phyloP scores from a whole-genome alignment of 768 basidiomycete species.

The Mycena galericulata region DNA sequence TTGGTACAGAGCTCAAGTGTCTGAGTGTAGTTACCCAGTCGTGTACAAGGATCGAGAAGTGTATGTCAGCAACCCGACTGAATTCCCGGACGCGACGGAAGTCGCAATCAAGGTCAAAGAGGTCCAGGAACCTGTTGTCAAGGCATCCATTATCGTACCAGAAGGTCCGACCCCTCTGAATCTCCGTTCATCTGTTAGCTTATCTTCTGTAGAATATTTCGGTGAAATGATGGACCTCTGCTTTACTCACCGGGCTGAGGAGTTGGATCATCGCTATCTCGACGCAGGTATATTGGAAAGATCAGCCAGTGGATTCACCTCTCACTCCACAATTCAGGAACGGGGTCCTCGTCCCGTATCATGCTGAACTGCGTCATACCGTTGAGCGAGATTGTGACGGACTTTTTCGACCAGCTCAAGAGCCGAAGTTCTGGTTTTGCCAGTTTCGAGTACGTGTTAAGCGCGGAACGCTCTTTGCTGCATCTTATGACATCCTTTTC shows the following conservation, averaged over 20 bases:
- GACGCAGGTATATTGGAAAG: constrained; percentile 56
- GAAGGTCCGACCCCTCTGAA: constrained; percentile 66
- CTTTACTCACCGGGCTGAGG: constrained; percentile 84
- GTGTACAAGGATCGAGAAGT: constrained; percentile 74
- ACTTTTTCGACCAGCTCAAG: constrained; percentile 96
- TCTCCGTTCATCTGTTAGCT: neutral
- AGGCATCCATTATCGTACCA: constrained; percentile 94
- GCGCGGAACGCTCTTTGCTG: neutral
- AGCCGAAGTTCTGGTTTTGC: constrained; percentile 92
- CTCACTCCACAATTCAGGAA: constrained; percentile 44
- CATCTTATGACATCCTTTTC: neutral
- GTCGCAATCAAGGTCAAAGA: constrained; percentile 70
- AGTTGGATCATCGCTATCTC: constrained; percentile 87
- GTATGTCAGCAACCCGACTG: constrained; percentile 90
- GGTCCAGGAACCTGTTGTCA: constrained; percentile 93
- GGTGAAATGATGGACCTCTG: constrained; percentile 98
- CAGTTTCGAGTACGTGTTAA: constrained; percentile 82
- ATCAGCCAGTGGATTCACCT: neutral
- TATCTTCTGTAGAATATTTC: constrained; percentile 74
- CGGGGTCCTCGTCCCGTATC: constrained; percentile 67
- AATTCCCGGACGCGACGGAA: constrained; percentile 90
- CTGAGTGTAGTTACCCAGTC: constrained; percentile 58
- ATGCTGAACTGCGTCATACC: constrained; percentile 90
- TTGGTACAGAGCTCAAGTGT: constrained; percentile 3
- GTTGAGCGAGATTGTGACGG: constrained; percentile 91